Evolutionary conservation across 2,329 filamentous ascomycete genomes (phyloP), one percentile per base, ranked within the genome.

Genomic region (Clarireedia monteithiana): DNA sequence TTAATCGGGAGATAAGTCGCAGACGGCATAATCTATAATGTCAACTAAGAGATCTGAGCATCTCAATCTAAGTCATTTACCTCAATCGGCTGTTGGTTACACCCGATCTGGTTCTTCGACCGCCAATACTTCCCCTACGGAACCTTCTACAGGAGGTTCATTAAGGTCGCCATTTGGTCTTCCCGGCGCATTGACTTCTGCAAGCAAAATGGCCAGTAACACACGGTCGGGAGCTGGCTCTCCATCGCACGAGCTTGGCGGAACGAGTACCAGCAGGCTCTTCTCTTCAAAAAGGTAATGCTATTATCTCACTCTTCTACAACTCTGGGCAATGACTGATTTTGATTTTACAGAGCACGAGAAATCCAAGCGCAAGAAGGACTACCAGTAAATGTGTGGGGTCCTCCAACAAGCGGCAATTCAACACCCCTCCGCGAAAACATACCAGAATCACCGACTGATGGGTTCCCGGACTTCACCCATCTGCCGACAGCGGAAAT

Each of bases 341-440:
- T 53, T 55, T 58, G 24, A 56, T 48, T 52, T 60, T 52, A 56
- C 67, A 96, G 92, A 69, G 91, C 94, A 63, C 83, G 94, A 71
- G 94, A 99, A 73, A 96, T 97, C 60, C 92, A 97, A 75, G 91
- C 91, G 54, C 91, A 96, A 75, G 92, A 97, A 80, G 91, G 91
- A 51, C 79, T 96, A 50, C 75, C 77, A 69, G 73, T 86, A 52
- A 83, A 85, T 68, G 86, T 87, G 45, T 97, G 94, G 94, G 91
- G 94, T 10, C 92, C 94, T 63, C 92, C 94, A 49, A 96, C 92
- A 55, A 96, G 92, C 71, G 94, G 92, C 62, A 92, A 96, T 72
- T 96, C 92, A 20, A 96, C 92, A 44, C 94, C 94, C 64, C 81
- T 99, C 51, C 89, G 94, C 68, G 94, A 97, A 75, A 96, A 92